Evolutionary conservation across 352 stramenopile species (phyloP).

Genomic region (Phytophthora constricta): DNA sequence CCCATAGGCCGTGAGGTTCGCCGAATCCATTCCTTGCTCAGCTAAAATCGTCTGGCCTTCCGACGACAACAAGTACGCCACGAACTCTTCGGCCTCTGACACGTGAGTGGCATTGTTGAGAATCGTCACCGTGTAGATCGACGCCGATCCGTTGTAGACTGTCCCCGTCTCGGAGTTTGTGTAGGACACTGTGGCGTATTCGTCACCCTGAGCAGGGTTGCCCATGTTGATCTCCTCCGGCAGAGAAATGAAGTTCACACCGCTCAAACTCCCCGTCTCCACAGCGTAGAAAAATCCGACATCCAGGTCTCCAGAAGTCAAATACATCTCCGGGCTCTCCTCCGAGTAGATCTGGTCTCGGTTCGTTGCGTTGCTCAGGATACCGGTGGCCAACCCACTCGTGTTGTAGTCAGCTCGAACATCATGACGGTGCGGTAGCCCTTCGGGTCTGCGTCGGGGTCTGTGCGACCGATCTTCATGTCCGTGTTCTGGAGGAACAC

Average conservation of each 20-base stretch:
- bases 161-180: conserved; percentile 39
- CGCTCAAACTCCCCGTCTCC: conserved; percentile 31
- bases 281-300: conserved; percentile 45
- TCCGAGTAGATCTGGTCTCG: conserved; percentile 44
- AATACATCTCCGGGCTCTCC: conserved; percentile 38
- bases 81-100: conserved; percentile 41
- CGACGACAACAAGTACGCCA: conserved; percentile 35
- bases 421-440: conserved; percentile 47
- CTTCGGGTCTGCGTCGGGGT: conserved; percentile 41
- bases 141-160: conserved; percentile 44
- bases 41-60: conserved; percentile 34
- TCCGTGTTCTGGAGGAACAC: conserved; percentile 31
- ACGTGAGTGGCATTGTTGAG: conserved; percentile 41
- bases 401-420: conserved; percentile 44
- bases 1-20: conserved; percentile 40
- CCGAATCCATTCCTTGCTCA: conserved; percentile 34
- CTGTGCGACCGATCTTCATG: conserved; percentile 40
- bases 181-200: conserved; percentile 41
- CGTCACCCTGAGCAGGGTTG: conserved; percentile 28
- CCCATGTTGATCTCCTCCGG: conserved; percentile 42
- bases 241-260: conserved; percentile 35
- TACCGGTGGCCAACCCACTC: conserved; percentile 20
- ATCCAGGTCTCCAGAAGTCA: conserved; percentile 35
- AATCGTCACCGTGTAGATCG: conserved; percentile 40
- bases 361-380: conserved; percentile 42